Percentiles rank a stretch among this genome's conserved stretches.
Conservation (phyloP, 768 basidiomycete species). For the Ephemerocybe angulata region DNA sequence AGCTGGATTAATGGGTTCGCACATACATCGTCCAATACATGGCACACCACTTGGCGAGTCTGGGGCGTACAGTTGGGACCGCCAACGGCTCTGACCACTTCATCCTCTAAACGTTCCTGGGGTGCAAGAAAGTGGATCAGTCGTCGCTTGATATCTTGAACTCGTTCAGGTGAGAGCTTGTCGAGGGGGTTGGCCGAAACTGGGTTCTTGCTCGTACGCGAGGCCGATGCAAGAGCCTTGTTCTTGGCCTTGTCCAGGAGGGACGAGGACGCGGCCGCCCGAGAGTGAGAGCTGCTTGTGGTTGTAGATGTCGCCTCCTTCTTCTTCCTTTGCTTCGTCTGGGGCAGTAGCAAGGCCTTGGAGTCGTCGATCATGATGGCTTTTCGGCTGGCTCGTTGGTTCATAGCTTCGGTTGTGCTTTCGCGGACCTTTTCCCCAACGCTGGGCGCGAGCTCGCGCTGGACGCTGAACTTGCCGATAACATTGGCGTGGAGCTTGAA, state of each 20-base stretch:
- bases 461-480: constrained; percentile 67
- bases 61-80: constrained; percentile 33
- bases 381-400: constrained; percentile 40
- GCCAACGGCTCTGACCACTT: constrained; percentile 46
- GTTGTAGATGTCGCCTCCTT: constrained; percentile 27
- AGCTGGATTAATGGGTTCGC: not conserved
- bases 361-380: constrained; percentile 49
- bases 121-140: constrained; percentile 53
- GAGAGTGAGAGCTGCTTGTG: not conserved
- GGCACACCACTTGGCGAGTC: constrained; percentile 40
- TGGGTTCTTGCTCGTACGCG: constrained; percentile 19
- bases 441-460: constrained; percentile 51
- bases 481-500: constrained; percentile 74
- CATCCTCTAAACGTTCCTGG: constrained; percentile 46
- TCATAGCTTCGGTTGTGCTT: constrained; percentile 41
- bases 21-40: constrained; percentile 48
- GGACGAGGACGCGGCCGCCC: constrained; percentile 4
- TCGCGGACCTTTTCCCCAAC: constrained; percentile 45
- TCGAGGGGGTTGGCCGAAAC: constrained; percentile 22
- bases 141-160: constrained; percentile 32
- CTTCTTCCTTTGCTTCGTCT: constrained; percentile 33
- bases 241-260: constrained; percentile 26
- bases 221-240: constrained; percentile 22
- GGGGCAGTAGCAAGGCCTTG: constrained; percentile 33
- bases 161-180: constrained; percentile 16